Base-by-base conservation (phyloP, 139 green algal species). In the Auxenochlorella pyrenoidosa region DNA sequence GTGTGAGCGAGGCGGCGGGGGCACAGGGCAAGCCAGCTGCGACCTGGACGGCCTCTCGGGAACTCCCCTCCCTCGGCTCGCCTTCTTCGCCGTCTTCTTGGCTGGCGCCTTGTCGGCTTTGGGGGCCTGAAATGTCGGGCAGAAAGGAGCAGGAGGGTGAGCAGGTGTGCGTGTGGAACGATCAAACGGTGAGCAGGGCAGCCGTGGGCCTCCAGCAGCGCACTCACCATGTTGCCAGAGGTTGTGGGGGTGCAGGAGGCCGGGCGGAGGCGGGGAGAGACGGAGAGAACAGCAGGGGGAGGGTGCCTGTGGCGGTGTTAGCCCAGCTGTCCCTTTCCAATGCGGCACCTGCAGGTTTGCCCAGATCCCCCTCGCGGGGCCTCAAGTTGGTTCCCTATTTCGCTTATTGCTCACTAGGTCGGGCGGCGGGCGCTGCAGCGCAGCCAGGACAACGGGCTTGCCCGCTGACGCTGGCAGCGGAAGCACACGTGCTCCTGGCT, bases 11-110 rank as follows among this genome's bases (percentile, higher is more conserved):
- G 40, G 22, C 30, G 41, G 73, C 41, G 28, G 22, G 26, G 15
- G 19, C 24, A 5, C 21, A 60, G 36, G 41, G 34, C 40, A 38
- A 0, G 73, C 73, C 70, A 43, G 40, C 24, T 58, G 73, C 40
- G 19, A 1, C 2, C 22, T 36, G 32, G 66, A 21, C 41, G 10
- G 32, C 70, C 47, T 66, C 41, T 28, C 34, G 22, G 34, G 43
- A 41, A 12, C 21, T 38, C 38, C 38, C 0, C 47, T 66, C 44
- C 26, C 15, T 5, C 76, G 65, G 5, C 47, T 12, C 44, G 84
- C 89, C 89, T 91, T 91, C 85, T 91, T 91, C 79, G 89, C 89
- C 26, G 89, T 91, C 85, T 87, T 87, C 84, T 91, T 91, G 47
- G 88, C 88, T 36, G 88, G 88, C 19, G 88, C 88, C 85, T 91